Evolutionary conservation across 805 yeast species (phyloP).

Genomic region (Metschnikowia cerradonensis): DNA sequence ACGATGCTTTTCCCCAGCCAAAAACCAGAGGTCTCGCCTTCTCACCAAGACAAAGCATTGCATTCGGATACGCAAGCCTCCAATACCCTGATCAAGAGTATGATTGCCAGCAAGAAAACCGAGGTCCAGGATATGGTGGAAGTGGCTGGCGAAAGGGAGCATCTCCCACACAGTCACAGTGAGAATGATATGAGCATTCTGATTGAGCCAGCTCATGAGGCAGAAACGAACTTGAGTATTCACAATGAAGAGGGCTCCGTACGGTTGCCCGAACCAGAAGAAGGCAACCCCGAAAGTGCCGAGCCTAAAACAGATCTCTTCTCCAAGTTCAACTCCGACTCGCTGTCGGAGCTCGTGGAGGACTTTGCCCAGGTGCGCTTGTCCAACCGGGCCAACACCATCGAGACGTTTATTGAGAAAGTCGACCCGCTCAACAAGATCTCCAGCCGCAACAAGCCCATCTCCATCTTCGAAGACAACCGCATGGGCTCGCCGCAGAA

Average conservation of each 20-base stretch:
- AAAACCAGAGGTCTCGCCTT: neutral
- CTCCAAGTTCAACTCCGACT: slow-evolving; percentile 7
- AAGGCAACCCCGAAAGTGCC: neutral
- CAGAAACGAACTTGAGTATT: neutral
- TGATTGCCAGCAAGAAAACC: neutral
- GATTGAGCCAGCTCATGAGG: neutral
- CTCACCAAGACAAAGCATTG: neutral
- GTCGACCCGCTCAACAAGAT: slow-evolving; percentile 40
- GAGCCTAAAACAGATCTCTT: slow-evolving; percentile 5
- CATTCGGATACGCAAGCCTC: neutral
- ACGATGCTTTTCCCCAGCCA: slow-evolving; percentile 28
- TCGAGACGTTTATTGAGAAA: slow-evolving; percentile 36
- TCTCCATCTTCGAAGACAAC: slow-evolving; percentile 38
- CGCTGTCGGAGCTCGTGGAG: slow-evolving; percentile 14
- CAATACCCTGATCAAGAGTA: neutral
- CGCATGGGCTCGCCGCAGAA: slow-evolving; percentile 35
- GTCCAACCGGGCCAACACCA: slow-evolving; percentile 17
- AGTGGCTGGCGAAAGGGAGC: neutral
- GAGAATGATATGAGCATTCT: neutral
- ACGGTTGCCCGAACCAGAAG: neutral
- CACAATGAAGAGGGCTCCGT: neutral
- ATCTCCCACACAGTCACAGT: neutral
- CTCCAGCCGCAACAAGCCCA: slow-evolving; percentile 32
- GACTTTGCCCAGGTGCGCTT: slow-evolving; percentile 19
- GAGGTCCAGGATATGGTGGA: neutral